Base-by-base conservation (phyloP, 1,284 basidiomycete species). In the Sporisorium sorghi region DNA sequence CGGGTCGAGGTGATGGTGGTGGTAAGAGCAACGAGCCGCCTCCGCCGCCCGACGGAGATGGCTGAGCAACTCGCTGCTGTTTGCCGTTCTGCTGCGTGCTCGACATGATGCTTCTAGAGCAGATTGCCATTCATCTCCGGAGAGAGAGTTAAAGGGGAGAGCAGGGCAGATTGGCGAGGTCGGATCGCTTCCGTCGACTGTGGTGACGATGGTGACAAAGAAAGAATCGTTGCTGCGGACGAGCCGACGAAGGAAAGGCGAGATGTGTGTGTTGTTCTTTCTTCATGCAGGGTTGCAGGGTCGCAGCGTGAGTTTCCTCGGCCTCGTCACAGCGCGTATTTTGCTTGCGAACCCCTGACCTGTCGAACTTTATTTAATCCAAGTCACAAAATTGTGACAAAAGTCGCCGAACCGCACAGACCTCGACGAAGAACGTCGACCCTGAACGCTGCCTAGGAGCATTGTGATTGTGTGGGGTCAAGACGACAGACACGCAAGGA, bases 11-110 rank as follows among this genome's bases (percentile, higher is more conserved):
- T 30, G 54, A 46, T 12, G 67, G 54, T 10, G 66, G 53, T 12
- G 32, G 58, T 5, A 70, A 49, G 8, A 70, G 67, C 40, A 70
- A 40, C 28, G 67, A 70, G 11, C 60, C 67, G 10, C 67, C 51
- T n/a, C n/a, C n/a, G 5, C 37, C 51, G 37, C n/a, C 17, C 37
- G 37, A 40, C 12, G 30, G 5, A 10, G 39, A 35, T 12, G 43
- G 51, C n/a, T 28, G 56, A 30, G 37, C 50, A 23, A 49, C 21
- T 5, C 30, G 28, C 21, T 56, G 53, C 15, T 58, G 24, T 12
- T 30, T 43, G 28, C n/a, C 12, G n/a, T n/a, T n/a, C n/a, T n/a
- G n/a, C 10, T 47, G 21, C 30, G 39, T 33, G 19, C 26, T 33
- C 37, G 30, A 39, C 55, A 33, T 54, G 30, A 28, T 43, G 52